A percentile compares a stretch with the other conserved stretches of the same genome.
These are phyloP conservation scores for Boechera divaricarpa DNA, from an alignment of 345 rosid species.

Conservation along the genomic window DNA sequence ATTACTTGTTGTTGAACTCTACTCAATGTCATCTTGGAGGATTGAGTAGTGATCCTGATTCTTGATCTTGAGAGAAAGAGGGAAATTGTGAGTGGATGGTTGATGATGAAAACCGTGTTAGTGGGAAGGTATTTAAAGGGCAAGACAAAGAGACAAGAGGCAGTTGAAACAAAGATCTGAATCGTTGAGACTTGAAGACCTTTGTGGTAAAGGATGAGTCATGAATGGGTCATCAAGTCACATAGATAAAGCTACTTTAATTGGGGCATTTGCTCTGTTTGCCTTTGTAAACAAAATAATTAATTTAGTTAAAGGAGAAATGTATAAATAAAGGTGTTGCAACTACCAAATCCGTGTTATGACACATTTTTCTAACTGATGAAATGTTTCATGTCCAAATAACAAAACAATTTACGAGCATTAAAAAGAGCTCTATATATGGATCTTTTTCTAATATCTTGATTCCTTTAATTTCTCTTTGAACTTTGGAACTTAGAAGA, in stretches of 20 bases:
- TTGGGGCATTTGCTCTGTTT: slow-evolving; percentile 34
- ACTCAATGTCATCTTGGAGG: slow-evolving; percentile 40
- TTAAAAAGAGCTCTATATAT: not conserved
- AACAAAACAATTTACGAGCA: not conserved
- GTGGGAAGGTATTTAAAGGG: slow-evolving; percentile 44
- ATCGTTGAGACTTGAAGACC: slow-evolving; percentile 31
- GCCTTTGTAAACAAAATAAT: slow-evolving; percentile 6
- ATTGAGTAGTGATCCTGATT: slow-evolving; percentile 13
- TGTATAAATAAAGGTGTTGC: slow-evolving; percentile 7
- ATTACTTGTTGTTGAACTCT: slow-evolving; percentile 27
- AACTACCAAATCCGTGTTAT: slow-evolving; percentile 13
- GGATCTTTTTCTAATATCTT: slow-evolving; percentile 2
- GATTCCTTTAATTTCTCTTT: not conserved
- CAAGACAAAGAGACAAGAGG: slow-evolving; percentile 42
- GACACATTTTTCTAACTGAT: slow-evolving; percentile 12
- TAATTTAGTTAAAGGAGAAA: slow-evolving; percentile 20
- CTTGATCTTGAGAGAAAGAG: slow-evolving; percentile 13
- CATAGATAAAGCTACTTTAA: slow-evolving; percentile 42
- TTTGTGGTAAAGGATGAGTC: slow-evolving; percentile 35
- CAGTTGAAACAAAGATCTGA: slow-evolving; percentile 31
- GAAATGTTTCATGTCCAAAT: slow-evolving; percentile 23
- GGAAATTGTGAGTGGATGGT: slow-evolving; percentile 19
- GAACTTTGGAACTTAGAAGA: not conserved
- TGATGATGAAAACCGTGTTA: slow-evolving; percentile 29
- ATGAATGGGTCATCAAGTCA: slow-evolving; percentile 40